Percentiles rank a stretch among this genome's conserved stretches.
phyloP scores from a whole-genome alignment of 2,329 filamentous ascomycete genomes.

The Stachybotrys chlorohalonatus region DNA sequence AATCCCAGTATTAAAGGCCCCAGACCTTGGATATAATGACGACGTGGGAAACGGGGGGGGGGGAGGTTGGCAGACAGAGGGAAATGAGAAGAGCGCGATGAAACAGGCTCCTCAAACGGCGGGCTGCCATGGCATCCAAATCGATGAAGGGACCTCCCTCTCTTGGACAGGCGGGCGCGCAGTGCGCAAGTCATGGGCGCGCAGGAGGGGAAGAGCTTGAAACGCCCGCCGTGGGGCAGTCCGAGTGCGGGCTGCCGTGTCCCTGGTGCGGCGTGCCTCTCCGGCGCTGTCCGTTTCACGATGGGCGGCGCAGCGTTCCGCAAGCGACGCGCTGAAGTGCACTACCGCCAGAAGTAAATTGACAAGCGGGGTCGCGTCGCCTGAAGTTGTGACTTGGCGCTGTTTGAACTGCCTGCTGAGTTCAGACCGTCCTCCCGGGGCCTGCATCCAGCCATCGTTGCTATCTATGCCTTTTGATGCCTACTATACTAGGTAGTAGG shows the following conservation, averaged over 20 bases:
- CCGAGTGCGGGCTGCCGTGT: neutral
- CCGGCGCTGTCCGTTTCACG: neutral
- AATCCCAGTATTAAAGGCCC: neutral
- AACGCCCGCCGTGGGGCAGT: too few relatives aligned
- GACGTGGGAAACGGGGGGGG: too few relatives aligned
- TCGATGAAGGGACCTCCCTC: neutral
- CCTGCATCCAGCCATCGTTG: constrained; percentile 3
- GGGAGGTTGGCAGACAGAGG: too few relatives aligned
- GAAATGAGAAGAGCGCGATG: neutral
- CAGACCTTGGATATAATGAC: too few relatives aligned
- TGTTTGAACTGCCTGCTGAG: neutral
- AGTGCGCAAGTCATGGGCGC: too few relatives aligned
- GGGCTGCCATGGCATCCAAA: neutral
- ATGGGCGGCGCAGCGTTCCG: neutral
- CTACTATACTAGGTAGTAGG: too few relatives aligned
- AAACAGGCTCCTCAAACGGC: neutral
- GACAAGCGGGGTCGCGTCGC: neutral
- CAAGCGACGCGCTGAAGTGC: neutral
- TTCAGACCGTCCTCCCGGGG: neutral
- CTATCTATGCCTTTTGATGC: neutral
- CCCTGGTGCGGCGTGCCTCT: neutral
- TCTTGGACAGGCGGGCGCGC: neutral
- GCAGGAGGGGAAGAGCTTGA: too few relatives aligned
- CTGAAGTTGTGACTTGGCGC: neutral
- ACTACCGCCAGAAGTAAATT: neutral